A percentile compares a stretch with the other conserved stretches of the same genome.
These are phyloP conservation scores for Boeremia exigua DNA, from an alignment of 2,329 filamentous ascomycete species.

Conservation along the genomic window DNA sequence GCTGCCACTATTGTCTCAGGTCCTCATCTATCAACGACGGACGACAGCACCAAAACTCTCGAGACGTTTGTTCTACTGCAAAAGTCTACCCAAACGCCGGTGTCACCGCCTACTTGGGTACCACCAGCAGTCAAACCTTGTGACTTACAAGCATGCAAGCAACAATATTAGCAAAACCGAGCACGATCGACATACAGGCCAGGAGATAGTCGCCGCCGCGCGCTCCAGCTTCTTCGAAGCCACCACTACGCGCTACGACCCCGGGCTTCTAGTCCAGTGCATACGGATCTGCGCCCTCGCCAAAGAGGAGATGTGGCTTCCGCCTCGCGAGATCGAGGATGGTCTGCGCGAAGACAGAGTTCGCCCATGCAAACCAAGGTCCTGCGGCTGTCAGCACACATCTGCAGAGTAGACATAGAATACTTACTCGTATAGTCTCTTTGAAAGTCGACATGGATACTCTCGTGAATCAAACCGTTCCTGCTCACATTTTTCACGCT, in stretches of 20 bases:
- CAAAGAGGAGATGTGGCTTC: conserved; percentile 88
- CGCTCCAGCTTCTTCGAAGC: background rate
- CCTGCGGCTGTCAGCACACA: conserved; percentile 46
- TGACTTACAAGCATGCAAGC: too few relatives aligned
- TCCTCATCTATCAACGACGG: too few relatives aligned
- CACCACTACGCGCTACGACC: background rate
- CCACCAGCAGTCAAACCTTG: too few relatives aligned
- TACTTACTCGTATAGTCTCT: conserved; percentile 75
- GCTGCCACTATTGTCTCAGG: too few relatives aligned
- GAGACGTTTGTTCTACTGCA: too few relatives aligned
- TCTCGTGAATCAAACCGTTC: conserved; percentile 89
- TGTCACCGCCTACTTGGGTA: too few relatives aligned
- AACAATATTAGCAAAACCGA: too few relatives aligned
- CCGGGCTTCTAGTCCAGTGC: conserved; percentile 18
- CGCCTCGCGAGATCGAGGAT: conserved; percentile 87
- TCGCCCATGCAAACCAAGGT: conserved; percentile 98
- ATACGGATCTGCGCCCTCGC: conserved; percentile 59
- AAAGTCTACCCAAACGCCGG: too few relatives aligned
- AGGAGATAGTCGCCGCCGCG: background rate
- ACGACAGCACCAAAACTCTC: too few relatives aligned
- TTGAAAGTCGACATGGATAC: conserved; percentile 78
- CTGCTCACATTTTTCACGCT: conserved; percentile 76
- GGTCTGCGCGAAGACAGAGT: conserved; percentile 92
- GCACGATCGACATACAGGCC: background rate
- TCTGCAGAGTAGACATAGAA: background rate